Percentiles rank a stretch among this genome's conserved stretches.
phyloP scores from a whole-genome alignment of 208 protist genomes.

The Crithidia bombi region DNA sequence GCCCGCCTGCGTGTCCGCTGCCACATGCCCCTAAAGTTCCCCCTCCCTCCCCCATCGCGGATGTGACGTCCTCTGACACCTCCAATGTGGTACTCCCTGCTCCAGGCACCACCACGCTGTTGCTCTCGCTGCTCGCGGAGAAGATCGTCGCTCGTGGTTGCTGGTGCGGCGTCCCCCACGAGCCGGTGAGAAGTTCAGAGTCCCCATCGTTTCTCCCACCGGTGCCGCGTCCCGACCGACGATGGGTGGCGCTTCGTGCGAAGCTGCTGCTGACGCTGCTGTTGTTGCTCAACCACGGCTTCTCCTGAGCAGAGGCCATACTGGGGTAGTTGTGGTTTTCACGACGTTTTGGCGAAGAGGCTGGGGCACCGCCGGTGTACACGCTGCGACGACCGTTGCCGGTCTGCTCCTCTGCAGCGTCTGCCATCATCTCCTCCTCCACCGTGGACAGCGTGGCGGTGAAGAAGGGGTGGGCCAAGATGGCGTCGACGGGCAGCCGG shows the following conservation, averaged over 20 bases:
- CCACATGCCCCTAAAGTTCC: too few relatives aligned
- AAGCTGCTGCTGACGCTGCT: conserved; percentile 6
- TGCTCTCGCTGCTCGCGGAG: conserved; percentile 15
- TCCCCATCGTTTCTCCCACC: neutral
- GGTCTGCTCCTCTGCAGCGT: conserved; percentile 11
- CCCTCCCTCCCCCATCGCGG: neutral
- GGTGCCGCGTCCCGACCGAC: neutral
- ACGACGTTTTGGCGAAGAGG: neutral
- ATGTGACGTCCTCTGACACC: neutral
- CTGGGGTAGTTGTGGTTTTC: neutral
- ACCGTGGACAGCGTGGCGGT: conserved; percentile 21
- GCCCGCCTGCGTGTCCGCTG: neutral
- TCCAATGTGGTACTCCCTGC: conserved; percentile 3
- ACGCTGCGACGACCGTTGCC: neutral
- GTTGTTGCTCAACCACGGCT: neutral
- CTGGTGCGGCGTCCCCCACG: conserved; percentile 7
- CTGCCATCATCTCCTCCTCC: conserved; percentile 18
- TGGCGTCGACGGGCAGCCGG: conserved; percentile 67
- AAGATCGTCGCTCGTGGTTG: neutral
- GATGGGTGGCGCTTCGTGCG: neutral
- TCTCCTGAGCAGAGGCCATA: neutral
- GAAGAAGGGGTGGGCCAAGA: conserved; percentile 75
- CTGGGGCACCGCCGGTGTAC: neutral
- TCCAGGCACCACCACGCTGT: neutral
- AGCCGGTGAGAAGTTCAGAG: neutral